Evolutionary conservation across 257 asterid species (phyloP), one percentile per base, ranked within the genome.

Genomic region (Cinchona pubescens): DNA sequence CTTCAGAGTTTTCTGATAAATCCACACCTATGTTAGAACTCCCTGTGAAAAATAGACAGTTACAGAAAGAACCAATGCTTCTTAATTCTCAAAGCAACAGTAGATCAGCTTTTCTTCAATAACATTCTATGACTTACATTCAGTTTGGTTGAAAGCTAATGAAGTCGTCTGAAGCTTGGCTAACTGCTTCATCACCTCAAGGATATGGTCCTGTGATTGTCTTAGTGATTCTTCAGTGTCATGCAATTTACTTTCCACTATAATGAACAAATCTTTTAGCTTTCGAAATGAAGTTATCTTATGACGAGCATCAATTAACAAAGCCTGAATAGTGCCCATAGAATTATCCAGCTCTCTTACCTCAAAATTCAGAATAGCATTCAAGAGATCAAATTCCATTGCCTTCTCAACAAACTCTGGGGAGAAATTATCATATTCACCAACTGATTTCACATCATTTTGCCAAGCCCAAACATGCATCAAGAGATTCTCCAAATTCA

Each of bases 81-180:
- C 35, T n/a, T 53, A 49, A 32, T 73, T 46, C 23, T 38, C 25
- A 12, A 46, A 40, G 69, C 35, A 34, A 71, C 11, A 63, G 13
- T 48, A 32, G 29, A 49, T 5, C 10, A 0, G 19, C 34, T 2
- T 32, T 37, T 71, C 40, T 30, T 67, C 23, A 30, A 69, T 60
- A 59, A 66, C 59, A 66, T 38, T 75, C n/a, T n/a, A 46, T 49
- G 29, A 83, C 92, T 82, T 81, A 88, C 97, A 85, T 77, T 87
- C 94, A 69, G 88, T 84, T 73, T 87, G 89, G 81, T 82, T 85
- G 53, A 82, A 88, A 29, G 85, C 75, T 66, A 87, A 77, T 11
- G 99, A 94, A 76, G 88, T 82, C 89, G 92, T 83, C 91, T 89
- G 95, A 90, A 90, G 83, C 88, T 90, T 94, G 61, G 93, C 88